phyloP scores from a whole-genome alignment of 306 rosid genomes.

The Albizia julibrissin region DNA sequence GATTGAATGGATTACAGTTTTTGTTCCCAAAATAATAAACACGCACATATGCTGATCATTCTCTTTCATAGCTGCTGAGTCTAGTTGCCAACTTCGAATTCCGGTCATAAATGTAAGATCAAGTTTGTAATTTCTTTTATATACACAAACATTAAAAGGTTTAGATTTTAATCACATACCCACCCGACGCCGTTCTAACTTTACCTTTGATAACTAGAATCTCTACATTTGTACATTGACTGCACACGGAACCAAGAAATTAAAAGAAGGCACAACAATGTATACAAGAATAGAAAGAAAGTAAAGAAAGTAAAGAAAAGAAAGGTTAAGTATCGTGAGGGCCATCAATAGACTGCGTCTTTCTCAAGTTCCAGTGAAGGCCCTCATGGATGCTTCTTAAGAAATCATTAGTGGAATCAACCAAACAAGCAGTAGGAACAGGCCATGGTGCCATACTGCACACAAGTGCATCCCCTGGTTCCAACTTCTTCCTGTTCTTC shows the following conservation, averaged over 20 bases:
- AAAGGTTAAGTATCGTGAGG: constrained; percentile 48
- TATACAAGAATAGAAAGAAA: background rate
- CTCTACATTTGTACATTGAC: background rate
- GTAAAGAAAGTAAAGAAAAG: background rate
- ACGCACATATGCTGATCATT: no score
- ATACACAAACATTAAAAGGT: no score
- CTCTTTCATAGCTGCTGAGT: no score
- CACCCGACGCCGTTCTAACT: background rate
- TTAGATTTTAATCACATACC: background rate
- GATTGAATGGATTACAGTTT: no score
- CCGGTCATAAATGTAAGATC: no score
- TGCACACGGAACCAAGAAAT: background rate
- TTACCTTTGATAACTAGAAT: background rate
- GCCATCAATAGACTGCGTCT: constrained; percentile 78
- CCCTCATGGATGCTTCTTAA: constrained; percentile 89
- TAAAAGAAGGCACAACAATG: background rate
- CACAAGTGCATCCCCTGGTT: constrained; percentile 90
- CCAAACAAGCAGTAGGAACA: constrained; percentile 88
- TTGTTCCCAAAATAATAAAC: no score
- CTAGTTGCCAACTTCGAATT: no score
- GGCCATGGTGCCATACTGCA: constrained; percentile 99
- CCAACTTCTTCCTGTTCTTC: constrained; percentile 78
- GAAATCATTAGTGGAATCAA: constrained; percentile 88
- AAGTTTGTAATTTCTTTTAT: no score
- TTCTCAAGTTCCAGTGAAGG: constrained; percentile 95